A percentile compares a stretch with the other conserved stretches of the same genome.
These are phyloP conservation scores for Urochloa ruziziensis DNA, from an alignment of 176 grass and related monocot species.

Conservation along the genomic window DNA sequence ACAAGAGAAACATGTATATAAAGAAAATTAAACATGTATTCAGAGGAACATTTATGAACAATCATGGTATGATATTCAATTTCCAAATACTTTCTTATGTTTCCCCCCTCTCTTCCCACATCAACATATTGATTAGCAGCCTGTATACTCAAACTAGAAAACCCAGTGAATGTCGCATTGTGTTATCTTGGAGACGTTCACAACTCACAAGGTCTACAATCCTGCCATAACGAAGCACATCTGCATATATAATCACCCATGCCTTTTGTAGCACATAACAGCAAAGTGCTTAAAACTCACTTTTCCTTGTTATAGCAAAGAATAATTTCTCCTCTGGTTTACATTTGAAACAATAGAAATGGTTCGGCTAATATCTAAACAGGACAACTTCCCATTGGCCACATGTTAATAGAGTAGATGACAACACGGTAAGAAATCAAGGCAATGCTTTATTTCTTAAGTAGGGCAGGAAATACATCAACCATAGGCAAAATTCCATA, in stretches of 20 bases:
- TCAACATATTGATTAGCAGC: background rate
- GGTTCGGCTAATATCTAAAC: background rate
- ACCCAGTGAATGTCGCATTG: background rate
- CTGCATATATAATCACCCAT: background rate
- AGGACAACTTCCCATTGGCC: background rate
- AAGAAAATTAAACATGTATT: background rate
- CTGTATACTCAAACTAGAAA: background rate
- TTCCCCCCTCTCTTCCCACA: background rate
- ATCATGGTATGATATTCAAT: background rate
- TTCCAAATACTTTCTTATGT: background rate
- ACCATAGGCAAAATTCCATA: background rate
- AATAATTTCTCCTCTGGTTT: background rate
- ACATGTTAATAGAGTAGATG: background rate
- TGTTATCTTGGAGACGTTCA: background rate
- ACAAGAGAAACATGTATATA: background rate
- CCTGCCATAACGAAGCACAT: background rate
- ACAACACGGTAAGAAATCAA: background rate
- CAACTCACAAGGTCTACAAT: background rate
- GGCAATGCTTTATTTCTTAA: background rate
- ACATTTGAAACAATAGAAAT: background rate
- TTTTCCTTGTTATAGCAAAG: background rate
- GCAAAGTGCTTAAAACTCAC: background rate
- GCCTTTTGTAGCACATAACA: background rate
- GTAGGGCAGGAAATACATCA: background rate
- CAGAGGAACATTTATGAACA: background rate